Conservation (phyloP, 2,329 filamentous ascomycete genomes). For the Zymoseptoria crescenta region DNA sequence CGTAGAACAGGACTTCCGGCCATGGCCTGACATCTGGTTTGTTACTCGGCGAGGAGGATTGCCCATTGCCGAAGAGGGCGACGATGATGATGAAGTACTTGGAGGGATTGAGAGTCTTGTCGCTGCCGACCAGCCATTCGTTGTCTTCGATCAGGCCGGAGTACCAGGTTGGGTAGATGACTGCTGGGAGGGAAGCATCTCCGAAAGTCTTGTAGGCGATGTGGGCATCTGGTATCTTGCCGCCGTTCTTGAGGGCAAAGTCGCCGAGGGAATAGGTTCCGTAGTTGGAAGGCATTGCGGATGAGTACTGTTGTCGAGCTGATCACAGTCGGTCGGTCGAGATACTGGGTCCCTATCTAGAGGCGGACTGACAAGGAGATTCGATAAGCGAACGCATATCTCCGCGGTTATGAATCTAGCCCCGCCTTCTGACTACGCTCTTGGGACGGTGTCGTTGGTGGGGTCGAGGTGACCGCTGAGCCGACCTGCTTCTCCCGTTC, state of each 20-base stretch:
- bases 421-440: neutral
- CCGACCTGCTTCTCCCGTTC: neutral
- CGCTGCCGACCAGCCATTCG: slow-evolving; percentile 62
- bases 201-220: slow-evolving; percentile 75
- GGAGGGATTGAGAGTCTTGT: slow-evolving; percentile 56
- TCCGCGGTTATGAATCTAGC: neutral
- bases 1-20: slow-evolving; percentile 56
- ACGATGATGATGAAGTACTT: slow-evolving; percentile 62
- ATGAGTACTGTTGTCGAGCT: neutral
- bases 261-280: slow-evolving; percentile 41
- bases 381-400: neutral
- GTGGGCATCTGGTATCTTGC: slow-evolving; percentile 54
- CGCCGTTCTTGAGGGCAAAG: slow-evolving; percentile 53
- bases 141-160: slow-evolving; percentile 62
- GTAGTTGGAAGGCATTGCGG: slow-evolving; percentile 23
- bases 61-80: slow-evolving; percentile 61
- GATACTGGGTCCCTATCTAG: neutral
- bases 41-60: slow-evolving; percentile 62
- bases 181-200: slow-evolving; percentile 51
- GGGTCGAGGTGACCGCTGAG: neutral
- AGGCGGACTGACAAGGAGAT: neutral
- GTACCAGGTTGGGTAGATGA: slow-evolving; percentile 75
- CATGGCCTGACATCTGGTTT: slow-evolving; percentile 44
- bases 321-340: neutral
- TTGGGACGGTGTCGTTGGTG: neutral